Percentiles rank a stretch among this genome's conserved stretches.
phyloP scores from a whole-genome alignment of 139 green algal species.

The Spirogloea muscicola region DNA sequence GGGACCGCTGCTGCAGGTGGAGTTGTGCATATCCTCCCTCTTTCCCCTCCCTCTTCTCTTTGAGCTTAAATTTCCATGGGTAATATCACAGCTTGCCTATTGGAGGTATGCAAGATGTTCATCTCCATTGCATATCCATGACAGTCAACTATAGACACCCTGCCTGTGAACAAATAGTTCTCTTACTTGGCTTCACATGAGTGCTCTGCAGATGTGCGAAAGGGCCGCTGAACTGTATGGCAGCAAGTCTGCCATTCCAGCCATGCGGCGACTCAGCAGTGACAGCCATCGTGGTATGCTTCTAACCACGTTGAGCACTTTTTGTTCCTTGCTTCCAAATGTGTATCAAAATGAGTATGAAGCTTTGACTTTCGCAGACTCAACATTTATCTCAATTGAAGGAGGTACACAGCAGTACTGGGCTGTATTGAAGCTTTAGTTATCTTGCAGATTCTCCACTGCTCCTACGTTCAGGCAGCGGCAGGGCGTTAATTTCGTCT shows the following conservation, averaged over 20 bases:
- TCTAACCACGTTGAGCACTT: too few relatives aligned
- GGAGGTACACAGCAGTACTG: too few relatives aligned
- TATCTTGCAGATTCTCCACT: too few relatives aligned
- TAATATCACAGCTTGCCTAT: too few relatives aligned
- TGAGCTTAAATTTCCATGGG: not conserved
- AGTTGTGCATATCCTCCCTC: not conserved
- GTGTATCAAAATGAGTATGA: not conserved
- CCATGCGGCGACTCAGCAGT: too few relatives aligned
- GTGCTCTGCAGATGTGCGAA: constrained; percentile 41
- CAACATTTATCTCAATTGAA: too few relatives aligned
- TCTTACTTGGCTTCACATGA: constrained; percentile 13
- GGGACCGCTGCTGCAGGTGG: constrained; percentile 26
- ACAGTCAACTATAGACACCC: constrained; percentile 1
- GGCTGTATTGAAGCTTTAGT: too few relatives aligned
- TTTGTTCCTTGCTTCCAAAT: too few relatives aligned
- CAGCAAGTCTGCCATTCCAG: constrained; percentile 3
- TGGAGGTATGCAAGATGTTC: too few relatives aligned
- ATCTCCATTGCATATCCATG: not conserved
- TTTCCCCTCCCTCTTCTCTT: not conserved
- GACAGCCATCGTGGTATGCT: too few relatives aligned
- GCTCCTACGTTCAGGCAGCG: too few relatives aligned
- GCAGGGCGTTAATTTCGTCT: too few relatives aligned
- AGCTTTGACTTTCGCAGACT: not conserved
- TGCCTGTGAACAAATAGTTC: constrained; percentile 1
- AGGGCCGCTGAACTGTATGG: constrained; percentile 26